Evolutionary conservation across 805 yeast species (phyloP).

Genomic region (Suhomyces kilbournensis): DNA sequence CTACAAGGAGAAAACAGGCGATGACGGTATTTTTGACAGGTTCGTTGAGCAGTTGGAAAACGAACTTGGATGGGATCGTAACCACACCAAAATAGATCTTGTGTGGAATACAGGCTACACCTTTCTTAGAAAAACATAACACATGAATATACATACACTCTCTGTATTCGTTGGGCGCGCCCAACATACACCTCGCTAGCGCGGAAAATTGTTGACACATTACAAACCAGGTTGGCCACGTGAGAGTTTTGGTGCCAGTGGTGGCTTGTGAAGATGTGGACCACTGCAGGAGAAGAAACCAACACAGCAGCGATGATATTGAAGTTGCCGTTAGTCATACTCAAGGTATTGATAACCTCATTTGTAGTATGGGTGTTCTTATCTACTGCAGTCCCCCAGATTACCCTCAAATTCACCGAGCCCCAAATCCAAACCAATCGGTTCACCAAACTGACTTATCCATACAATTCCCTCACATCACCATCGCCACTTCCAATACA

Average conservation of each 20-base stretch:
- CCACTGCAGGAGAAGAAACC: neutral
- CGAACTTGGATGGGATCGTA: slow-evolving; percentile 45
- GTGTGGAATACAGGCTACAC: slow-evolving; percentile 54
- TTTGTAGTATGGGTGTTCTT: slow-evolving; percentile 37
- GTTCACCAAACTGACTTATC: slow-evolving; percentile 24
- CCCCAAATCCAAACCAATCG: slow-evolving; percentile 24
- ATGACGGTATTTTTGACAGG: slow-evolving; percentile 34
- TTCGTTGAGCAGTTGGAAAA: slow-evolving; percentile 31
- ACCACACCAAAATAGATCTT: slow-evolving; percentile 38
- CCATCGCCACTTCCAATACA: slow-evolving; percentile 32
- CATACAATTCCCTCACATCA: slow-evolving; percentile 35
- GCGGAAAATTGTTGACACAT: neutral
- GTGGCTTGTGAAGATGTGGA: neutral
- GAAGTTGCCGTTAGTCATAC: slow-evolving; percentile 6
- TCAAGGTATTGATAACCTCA: slow-evolving; percentile 20
- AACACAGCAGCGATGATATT: slow-evolving; percentile 5
- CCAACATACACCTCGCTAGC: neutral
- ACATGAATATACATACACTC: neutral
- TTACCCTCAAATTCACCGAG: slow-evolving; percentile 25
- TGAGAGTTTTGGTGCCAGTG: neutral
- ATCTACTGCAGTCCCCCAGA: slow-evolving; percentile 41
- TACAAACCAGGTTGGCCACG: neutral
- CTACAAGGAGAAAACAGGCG: slow-evolving; percentile 43
- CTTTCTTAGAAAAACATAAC: slow-evolving; percentile 36
- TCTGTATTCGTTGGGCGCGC: neutral